phyloP scores from a whole-genome alignment of 345 rosid genomes.

The Durio zibethinus region DNA sequence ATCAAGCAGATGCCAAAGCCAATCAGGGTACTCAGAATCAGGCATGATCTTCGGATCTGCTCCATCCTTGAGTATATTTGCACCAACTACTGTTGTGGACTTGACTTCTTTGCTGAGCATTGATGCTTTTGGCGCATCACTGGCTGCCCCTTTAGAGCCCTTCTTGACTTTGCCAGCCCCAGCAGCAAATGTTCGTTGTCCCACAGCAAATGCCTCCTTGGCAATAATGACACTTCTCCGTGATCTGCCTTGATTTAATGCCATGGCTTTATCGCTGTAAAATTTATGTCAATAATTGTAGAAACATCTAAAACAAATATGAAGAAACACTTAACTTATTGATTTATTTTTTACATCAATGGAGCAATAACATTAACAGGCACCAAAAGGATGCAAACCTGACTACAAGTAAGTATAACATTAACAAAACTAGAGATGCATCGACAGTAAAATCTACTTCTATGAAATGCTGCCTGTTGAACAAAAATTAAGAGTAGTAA shows the following conservation, averaged over 20 bases:
- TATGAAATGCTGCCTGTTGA: background rate
- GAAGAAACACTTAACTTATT: background rate
- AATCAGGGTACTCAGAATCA: conserved; percentile 79
- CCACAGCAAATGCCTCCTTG: conserved; percentile 35
- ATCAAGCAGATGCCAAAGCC: conserved; percentile 84
- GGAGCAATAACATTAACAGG: background rate
- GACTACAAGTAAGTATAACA: background rate
- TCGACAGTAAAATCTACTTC: background rate
- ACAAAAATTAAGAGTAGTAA: background rate
- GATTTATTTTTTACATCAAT: background rate
- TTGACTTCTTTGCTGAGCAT: conserved; percentile 80
- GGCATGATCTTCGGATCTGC: conserved; percentile 74
- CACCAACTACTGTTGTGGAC: conserved; percentile 75
- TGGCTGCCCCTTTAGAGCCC: conserved; percentile 60
- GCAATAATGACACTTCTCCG: conserved; percentile 27
- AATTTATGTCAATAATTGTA: conserved; percentile 6
- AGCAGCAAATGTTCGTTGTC: conserved; percentile 55
- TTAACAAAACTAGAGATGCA: background rate
- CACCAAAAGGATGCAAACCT: background rate
- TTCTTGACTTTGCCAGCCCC: conserved; percentile 64
- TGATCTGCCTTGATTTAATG: conserved; percentile 41
- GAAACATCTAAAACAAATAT: background rate
- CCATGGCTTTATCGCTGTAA: conserved; percentile 41
- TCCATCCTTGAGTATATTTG: conserved; percentile 88
- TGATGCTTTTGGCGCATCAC: conserved; percentile 72